Percentiles rank a stretch among this genome's conserved stretches.
These are phyloP conservation scores for Aaosphaeria arxii DNA, from an alignment of 2,329 filamentous ascomycete species.

Conservation along the genomic window DNA sequence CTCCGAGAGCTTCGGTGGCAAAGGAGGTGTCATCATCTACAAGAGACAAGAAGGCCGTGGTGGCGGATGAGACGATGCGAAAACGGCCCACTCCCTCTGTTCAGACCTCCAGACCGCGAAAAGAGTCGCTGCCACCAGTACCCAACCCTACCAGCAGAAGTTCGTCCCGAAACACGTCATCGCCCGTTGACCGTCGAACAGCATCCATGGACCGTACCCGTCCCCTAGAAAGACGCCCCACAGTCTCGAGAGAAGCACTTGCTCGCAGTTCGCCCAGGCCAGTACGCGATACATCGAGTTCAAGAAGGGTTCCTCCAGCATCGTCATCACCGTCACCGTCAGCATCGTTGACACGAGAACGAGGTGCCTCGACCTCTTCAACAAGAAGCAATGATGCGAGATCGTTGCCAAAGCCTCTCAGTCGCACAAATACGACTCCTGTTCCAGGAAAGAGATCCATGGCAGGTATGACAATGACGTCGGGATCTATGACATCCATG, in stretches of 20 bases:
- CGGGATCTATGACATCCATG: constrained; percentile 8
- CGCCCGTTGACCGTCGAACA: too few species aligned
- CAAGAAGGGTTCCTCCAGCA: background rate
- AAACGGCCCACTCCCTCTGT: too few species aligned
- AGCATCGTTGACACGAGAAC: background rate
- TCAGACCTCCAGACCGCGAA: background rate
- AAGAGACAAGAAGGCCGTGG: background rate
- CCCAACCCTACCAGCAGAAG: background rate
- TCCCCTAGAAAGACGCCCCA: too few species aligned
- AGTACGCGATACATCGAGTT: background rate
- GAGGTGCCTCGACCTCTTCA: constrained; percentile 6
- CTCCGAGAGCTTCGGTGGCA: background rate
- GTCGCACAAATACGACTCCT: constrained; percentile 6
- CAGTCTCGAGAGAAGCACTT: background rate
- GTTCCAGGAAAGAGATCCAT: constrained; percentile 7
- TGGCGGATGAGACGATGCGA: too few species aligned
- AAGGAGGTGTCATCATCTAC: background rate
- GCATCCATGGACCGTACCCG: too few species aligned
- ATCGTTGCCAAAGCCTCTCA: constrained; percentile 5
- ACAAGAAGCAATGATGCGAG: constrained; percentile 2
- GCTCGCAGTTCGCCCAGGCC: background rate
- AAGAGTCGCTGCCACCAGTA: background rate
- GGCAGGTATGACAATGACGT: constrained; percentile 17
- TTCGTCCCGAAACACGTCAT: too few species aligned
- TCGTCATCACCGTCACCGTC: background rate